Conservation (phyloP, 2,329 filamentous ascomycete species). For the Monosporascus sp. region DNA sequence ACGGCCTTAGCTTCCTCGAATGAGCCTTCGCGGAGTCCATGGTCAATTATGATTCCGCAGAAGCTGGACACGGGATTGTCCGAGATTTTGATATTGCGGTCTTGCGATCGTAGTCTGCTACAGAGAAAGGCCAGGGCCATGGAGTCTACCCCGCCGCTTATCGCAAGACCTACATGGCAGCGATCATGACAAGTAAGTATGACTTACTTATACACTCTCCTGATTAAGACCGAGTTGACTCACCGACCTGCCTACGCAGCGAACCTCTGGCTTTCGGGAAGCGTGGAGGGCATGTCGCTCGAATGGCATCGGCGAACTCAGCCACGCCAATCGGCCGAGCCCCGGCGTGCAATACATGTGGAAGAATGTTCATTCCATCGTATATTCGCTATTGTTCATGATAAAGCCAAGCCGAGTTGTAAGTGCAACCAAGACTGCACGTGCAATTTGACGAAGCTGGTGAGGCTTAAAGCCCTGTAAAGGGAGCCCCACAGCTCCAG, state of each 20-base stretch:
- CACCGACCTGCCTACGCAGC: conserved; percentile 37
- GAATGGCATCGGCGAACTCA: conserved; percentile 45
- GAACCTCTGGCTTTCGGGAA: conserved; percentile 36
- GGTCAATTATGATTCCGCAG: conserved; percentile 50
- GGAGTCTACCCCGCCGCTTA: conserved; percentile 95
- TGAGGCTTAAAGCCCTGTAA: too few relatives aligned
- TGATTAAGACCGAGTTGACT: conserved; percentile 8
- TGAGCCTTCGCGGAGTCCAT: conserved; percentile 49
- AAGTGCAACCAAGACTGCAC: too few relatives aligned
- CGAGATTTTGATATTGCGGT: conserved; percentile 33
- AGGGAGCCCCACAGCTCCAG: too few relatives aligned
- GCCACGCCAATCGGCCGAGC: conserved; percentile 31
- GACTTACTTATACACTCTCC: too few relatives aligned
- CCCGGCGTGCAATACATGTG: conserved; percentile 32
- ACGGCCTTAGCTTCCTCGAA: conserved; percentile 46
- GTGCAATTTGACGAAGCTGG: too few relatives aligned
- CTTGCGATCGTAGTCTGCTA: conserved; percentile 34
- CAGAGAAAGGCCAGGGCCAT: conserved; percentile 87
- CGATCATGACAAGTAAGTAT: too few relatives aligned
- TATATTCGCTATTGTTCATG: conserved; percentile 2
- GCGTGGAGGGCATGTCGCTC: conserved; percentile 43
- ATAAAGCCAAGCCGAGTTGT: too few relatives aligned
- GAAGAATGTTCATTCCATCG: conserved; percentile 36
- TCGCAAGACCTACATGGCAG: conserved; percentile 56
- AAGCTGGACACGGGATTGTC: conserved; percentile 39